These are phyloP conservation scores for Magnolia sinica DNA, from an alignment of 164 flowering plant species.

Conservation along the genomic window DNA sequence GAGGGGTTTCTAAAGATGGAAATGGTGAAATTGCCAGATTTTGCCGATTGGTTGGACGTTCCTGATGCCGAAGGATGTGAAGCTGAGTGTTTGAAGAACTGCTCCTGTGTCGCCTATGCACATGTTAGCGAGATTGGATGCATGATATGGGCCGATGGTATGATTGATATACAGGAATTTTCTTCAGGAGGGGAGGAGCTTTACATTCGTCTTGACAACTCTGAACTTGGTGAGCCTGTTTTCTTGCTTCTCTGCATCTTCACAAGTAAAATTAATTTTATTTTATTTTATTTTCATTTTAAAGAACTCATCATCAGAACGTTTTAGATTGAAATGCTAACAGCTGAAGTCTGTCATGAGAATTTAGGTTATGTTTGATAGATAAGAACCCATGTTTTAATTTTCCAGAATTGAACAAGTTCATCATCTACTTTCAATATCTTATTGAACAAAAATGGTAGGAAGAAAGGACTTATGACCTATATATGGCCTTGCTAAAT, in stretches of 20 bases:
- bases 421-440: too few relatives aligned
- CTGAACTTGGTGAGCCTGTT: conserved; percentile 16
- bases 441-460: too few relatives aligned
- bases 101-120: not conserved
- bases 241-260: not conserved
- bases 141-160: not conserved
- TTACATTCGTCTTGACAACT: conserved; percentile 11
- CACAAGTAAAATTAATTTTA: not conserved
- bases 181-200: conserved; percentile 1
- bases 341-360: not conserved
- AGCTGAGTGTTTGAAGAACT: not conserved
- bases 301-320: not conserved
- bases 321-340: not conserved
- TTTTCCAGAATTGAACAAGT: not conserved
- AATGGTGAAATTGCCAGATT: not conserved
- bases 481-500: too few relatives aligned
- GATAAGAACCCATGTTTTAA: not conserved
- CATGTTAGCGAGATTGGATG: conserved; percentile 1
- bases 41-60: not conserved
- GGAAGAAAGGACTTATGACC: too few relatives aligned
- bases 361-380: not conserved
- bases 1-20: not conserved
- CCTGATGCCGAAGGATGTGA: not conserved
- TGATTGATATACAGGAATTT: not conserved
- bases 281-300: too few relatives aligned